phyloP scores from a whole-genome alignment of 2,329 filamentous ascomycete species.

The Boeremia exigua region DNA sequence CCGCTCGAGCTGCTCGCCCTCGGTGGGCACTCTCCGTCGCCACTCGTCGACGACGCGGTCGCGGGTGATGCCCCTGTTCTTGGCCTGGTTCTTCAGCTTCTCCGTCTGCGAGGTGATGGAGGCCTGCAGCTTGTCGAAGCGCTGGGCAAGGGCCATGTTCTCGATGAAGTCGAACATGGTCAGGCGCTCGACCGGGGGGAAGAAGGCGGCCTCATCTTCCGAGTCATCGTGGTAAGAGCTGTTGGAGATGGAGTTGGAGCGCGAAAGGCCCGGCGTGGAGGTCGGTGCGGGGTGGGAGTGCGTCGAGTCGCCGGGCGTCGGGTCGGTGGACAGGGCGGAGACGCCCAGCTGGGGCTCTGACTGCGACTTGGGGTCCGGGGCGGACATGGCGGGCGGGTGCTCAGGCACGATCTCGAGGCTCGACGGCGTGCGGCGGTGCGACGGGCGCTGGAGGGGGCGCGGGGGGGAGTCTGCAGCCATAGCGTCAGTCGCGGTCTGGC shows the following conservation, averaged over 20 bases:
- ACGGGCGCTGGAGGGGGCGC: slow-evolving; percentile 26
- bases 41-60: slow-evolving; percentile 92
- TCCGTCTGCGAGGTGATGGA: slow-evolving; percentile 82
- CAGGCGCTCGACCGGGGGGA: slow-evolving; percentile 86
- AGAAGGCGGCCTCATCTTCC: slow-evolving; percentile 71
- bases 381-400: slow-evolving; percentile 39
- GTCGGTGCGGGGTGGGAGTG: slow-evolving; percentile 54
- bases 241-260: slow-evolving; percentile 81
- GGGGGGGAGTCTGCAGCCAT: slow-evolving; percentile 42
- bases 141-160: slow-evolving; percentile 86
- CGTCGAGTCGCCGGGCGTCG: slow-evolving; percentile 50
- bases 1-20: slow-evolving; percentile 90
- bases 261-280: slow-evolving; percentile 67
- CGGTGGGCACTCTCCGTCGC: slow-evolving; percentile 82
- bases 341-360: slow-evolving; percentile 42
- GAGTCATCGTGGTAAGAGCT: slow-evolving; percentile 87
- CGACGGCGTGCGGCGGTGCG: slow-evolving; percentile 41
- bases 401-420: slow-evolving; percentile 40
- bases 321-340: slow-evolving; percentile 31
- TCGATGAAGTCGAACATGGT: slow-evolving; percentile 93
- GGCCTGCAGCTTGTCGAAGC: slow-evolving; percentile 87
- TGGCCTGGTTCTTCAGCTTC: slow-evolving; percentile 83
- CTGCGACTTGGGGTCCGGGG: slow-evolving; percentile 32
- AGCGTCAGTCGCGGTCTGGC: slow-evolving; percentile 32
- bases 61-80: slow-evolving; percentile 78